These are phyloP conservation scores for Aristolochia contorta DNA, from an alignment of 164 flowering plant species.

Conservation along the genomic window DNA sequence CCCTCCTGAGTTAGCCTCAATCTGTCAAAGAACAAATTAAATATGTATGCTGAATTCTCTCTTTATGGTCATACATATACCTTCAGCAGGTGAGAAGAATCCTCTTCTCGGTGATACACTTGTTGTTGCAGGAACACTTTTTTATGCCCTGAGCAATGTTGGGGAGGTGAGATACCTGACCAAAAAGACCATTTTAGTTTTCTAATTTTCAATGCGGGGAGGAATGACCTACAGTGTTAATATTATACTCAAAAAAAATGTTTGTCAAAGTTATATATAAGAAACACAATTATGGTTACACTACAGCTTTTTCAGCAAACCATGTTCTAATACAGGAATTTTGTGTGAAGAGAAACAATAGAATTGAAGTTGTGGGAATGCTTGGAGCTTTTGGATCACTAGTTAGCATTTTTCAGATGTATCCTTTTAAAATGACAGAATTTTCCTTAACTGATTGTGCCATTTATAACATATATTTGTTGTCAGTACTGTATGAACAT, in stretches of 20 bases:
- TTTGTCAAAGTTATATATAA: too few relatives aligned
- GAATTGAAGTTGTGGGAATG: conserved; percentile 65
- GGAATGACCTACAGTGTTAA: too few relatives aligned
- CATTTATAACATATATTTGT: too few relatives aligned
- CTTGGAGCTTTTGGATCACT: conserved; percentile 54
- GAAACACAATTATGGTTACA: too few relatives aligned
- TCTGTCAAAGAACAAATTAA: neutral
- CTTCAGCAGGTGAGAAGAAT: conserved; percentile 44
- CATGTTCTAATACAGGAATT: conserved; percentile 42
- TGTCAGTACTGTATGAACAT: too few relatives aligned
- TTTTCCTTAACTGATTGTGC: too few relatives aligned
- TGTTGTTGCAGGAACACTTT: conserved; percentile 57
- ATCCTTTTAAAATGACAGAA: conserved; percentile 33
- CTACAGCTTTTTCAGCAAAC: too few relatives aligned
- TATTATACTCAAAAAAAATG: too few relatives aligned
- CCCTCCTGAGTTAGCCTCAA: neutral
- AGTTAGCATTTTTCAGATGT: conserved; percentile 53
- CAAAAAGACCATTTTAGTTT: too few relatives aligned
- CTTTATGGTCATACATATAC: neutral
- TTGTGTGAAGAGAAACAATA: conserved; percentile 70
- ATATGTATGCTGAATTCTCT: neutral
- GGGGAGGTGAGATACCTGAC: conserved; percentile 37
- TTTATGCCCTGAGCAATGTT: conserved; percentile 61
- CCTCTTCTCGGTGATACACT: conserved; percentile 71
- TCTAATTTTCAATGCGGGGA: too few relatives aligned